A percentile compares a stretch with the other conserved stretches of the same genome.
These are phyloP conservation scores for Mariannaea elegans DNA, from an alignment of 2,329 filamentous ascomycete species.

Conservation along the genomic window DNA sequence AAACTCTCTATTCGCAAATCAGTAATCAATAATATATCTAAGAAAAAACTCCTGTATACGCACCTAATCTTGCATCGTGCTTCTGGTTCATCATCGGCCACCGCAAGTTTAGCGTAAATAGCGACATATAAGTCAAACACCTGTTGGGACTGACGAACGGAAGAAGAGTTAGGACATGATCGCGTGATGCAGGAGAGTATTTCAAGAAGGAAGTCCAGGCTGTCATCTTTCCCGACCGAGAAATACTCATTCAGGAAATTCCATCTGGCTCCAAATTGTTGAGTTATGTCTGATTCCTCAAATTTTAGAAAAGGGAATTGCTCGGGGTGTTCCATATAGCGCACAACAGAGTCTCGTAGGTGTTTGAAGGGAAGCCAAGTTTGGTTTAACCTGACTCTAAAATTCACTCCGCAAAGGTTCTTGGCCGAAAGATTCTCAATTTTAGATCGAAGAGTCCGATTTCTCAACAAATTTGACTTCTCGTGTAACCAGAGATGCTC, in stretches of 20 bases:
- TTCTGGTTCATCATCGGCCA: neutral
- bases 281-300: neutral
- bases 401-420: slow-evolving; percentile 15
- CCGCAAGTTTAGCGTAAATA: slow-evolving; percentile 17
- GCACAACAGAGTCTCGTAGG: neutral
- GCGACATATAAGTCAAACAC: slow-evolving; percentile 26
- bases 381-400: neutral
- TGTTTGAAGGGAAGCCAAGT: slow-evolving; percentile 23
- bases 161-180: neutral
- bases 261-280: neutral
- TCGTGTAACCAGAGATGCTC: slow-evolving; percentile 25
- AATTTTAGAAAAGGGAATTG: slow-evolving; percentile 21
- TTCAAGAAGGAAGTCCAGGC: slow-evolving; percentile 20
- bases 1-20: neutral
- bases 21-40: neutral
- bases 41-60: neutral
- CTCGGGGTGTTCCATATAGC: slow-evolving; percentile 17
- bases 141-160: neutral
- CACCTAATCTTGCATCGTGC: slow-evolving; percentile 2
- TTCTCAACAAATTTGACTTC: neutral
- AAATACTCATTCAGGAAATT: slow-evolving; percentile 19
- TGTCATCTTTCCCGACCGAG: slow-evolving; percentile 1
- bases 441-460: neutral
- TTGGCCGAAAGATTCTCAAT: slow-evolving; percentile 2
- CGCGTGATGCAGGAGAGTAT: slow-evolving; percentile 11